A percentile compares a stretch with the other conserved stretches of the same genome.
These are phyloP conservation scores for Tolypocladium sp. DNA, from an alignment of 2,329 filamentous ascomycete species.

Conservation along the genomic window DNA sequence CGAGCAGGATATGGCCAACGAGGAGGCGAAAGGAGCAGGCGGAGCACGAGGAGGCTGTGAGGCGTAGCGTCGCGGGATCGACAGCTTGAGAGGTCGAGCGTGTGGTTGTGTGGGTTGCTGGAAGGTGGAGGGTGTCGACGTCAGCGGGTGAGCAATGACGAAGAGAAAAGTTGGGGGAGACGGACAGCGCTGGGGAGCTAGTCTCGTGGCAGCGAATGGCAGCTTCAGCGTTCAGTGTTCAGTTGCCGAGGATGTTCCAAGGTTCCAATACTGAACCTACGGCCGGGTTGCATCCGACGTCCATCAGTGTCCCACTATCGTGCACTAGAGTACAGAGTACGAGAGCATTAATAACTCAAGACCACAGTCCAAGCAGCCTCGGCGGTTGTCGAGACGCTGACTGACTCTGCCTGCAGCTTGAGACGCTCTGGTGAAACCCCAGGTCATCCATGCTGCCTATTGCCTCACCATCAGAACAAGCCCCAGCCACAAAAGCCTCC, in stretches of 20 bases:
- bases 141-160: constrained; percentile 2
- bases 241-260: background rate
- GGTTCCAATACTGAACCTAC: too few species aligned
- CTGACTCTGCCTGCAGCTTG: background rate
- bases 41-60: constrained; percentile 2
- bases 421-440: background rate
- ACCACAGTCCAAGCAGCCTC: background rate
- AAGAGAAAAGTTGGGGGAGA: background rate
- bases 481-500: background rate
- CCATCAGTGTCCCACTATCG: background rate
- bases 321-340: background rate
- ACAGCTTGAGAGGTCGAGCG: background rate
- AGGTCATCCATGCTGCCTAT: background rate
- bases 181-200: background rate
- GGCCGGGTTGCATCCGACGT: background rate
- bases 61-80: constrained; percentile 5
- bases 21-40: background rate
- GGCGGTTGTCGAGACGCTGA: background rate
- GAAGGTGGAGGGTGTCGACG: constrained; percentile 1
- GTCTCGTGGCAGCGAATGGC: background rate
- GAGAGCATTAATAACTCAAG: background rate
- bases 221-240: background rate
- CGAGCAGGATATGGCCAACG: background rate
- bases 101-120: background rate
- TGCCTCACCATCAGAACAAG: background rate